Evolutionary conservation across 2,329 filamentous ascomycete genomes (phyloP).

Genomic region (Lasiodiplodia hormozganensis): DNA sequence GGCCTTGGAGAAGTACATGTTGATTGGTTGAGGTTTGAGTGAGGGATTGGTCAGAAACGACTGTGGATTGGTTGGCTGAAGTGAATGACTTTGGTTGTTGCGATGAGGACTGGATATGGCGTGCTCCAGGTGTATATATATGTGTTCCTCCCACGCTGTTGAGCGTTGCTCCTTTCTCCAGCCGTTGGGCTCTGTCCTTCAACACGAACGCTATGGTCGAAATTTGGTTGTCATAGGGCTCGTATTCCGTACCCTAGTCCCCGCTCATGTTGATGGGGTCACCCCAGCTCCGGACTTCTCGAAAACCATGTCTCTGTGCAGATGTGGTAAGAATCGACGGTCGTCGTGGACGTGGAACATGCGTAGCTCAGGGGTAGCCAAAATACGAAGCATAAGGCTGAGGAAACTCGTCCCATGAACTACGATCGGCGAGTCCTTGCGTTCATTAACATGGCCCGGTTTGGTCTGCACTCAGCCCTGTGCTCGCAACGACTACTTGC

Average conservation of each 20-base stretch:
- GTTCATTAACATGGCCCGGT: too few relatives aligned
- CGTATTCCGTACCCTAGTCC: neutral
- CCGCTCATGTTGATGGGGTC: neutral
- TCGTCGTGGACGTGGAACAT: neutral
- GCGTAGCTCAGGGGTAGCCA: too few relatives aligned
- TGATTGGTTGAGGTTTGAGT: neutral
- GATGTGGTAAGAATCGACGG: slow-evolving; percentile 2
- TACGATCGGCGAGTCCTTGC: too few relatives aligned
- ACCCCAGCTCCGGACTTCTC: neutral
- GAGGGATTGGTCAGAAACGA: neutral
- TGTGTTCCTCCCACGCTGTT: neutral
- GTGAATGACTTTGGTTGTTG: slow-evolving; percentile 8
- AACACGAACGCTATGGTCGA: slow-evolving; percentile 12
- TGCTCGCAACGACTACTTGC: too few relatives aligned
- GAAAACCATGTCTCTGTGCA: neutral
- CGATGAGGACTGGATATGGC: neutral
- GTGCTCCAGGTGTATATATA: neutral
- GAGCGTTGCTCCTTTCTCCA: neutral
- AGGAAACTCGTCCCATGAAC: too few relatives aligned
- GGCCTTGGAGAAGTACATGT: slow-evolving; percentile 14
- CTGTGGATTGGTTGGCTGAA: neutral
- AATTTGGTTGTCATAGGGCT: neutral
- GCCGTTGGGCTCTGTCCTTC: neutral
- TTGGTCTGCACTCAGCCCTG: too few relatives aligned
- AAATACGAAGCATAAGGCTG: too few relatives aligned